A percentile compares a stretch with the other conserved stretches of the same genome.
These are phyloP conservation scores for Globisporangium paroecandrum DNA, from an alignment of 352 stramenopile species.

Conservation along the genomic window DNA sequence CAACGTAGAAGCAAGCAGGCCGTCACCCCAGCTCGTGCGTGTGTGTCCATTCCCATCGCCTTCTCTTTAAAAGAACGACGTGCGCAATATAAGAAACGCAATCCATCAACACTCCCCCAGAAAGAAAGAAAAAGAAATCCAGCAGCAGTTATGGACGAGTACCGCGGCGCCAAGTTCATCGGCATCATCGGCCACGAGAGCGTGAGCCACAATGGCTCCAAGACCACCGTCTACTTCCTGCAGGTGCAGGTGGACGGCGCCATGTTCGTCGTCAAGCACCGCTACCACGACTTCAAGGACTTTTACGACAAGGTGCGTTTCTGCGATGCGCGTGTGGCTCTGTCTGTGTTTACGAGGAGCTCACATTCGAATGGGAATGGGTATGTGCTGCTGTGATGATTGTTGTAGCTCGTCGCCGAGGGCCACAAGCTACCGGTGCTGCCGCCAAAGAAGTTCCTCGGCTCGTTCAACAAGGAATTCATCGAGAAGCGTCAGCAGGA, in stretches of 20 bases:
- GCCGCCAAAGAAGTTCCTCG: slow-evolving; percentile 87
- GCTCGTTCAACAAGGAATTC: slow-evolving; percentile 88
- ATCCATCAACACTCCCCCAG: background rate
- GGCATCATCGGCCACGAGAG: slow-evolving; percentile 86
- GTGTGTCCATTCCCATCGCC: background rate
- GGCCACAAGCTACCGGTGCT: slow-evolving; percentile 77
- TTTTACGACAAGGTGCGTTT: slow-evolving; percentile 73
- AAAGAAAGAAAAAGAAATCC: background rate
- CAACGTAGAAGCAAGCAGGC: background rate
- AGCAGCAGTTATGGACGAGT: slow-evolving; percentile 39
- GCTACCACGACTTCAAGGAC: slow-evolving; percentile 88
- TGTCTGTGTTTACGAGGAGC: background rate
- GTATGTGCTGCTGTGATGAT: background rate
- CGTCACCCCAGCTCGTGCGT: background rate
- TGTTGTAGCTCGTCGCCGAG: slow-evolving; percentile 59
- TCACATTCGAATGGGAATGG: background rate
- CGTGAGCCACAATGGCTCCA: slow-evolving; percentile 83
- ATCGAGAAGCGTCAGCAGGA: slow-evolving; percentile 88
- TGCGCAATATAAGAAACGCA: slow-evolving; percentile 7
- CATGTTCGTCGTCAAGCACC: slow-evolving; percentile 81
- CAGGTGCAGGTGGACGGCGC: slow-evolving; percentile 72
- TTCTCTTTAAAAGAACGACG: background rate
- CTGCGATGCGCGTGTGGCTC: background rate
- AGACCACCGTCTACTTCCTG: slow-evolving; percentile 85
- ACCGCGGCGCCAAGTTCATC: slow-evolving; percentile 73